Evolutionary conservation across 306 rosid species (phyloP), one percentile per base, ranked within the genome.

Genomic region (Medicago lupulina): DNA sequence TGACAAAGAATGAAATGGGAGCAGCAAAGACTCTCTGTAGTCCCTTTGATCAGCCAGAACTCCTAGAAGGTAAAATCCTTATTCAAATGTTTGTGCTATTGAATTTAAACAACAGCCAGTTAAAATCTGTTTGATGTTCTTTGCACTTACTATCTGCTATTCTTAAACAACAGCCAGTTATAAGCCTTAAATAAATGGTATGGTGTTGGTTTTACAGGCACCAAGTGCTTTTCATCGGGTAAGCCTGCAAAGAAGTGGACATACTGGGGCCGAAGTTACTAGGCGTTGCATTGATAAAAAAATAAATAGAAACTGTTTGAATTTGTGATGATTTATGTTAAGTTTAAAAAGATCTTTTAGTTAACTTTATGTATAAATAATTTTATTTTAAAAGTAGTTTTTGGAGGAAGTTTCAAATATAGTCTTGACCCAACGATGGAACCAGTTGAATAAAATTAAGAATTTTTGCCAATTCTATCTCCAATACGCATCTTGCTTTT

Each of bases 221-320:
- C 96, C 34, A 84, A 75, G 74, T 96, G 98, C 85, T 93, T 91
- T 77, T 91, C 96, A 0, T 93, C 98, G 0, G 96, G 87, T 67
- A 93, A 91, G 81, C 92, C 92, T 60, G 97, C 98, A 2, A 93
- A 69, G 61, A 93, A 85, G 74, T 93, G 98, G 98, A 73, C 89
- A 18, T 93, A 89, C 44, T 93, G 97, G 97, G 96, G 96, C 17
- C 79, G 92, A 86, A 93, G 99, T 82, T 95, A 95, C 91, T 95
- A 90, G 79, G 11, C 5, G 9, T 2, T 19, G 31, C 14, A 6
- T n/a, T 50, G 57, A 50, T 50, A 50, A 50, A n/a, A 21, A 34
- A 4, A 34, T 0, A 51, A 16, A 16, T 50, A 51, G 58, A 51
- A 51, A 51, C 58, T 6, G 3, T 51, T 51, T 16, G 31, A 55